phyloP scores from a whole-genome alignment of 495 filamentous ascomycete species.

The Cercophora samala region DNA sequence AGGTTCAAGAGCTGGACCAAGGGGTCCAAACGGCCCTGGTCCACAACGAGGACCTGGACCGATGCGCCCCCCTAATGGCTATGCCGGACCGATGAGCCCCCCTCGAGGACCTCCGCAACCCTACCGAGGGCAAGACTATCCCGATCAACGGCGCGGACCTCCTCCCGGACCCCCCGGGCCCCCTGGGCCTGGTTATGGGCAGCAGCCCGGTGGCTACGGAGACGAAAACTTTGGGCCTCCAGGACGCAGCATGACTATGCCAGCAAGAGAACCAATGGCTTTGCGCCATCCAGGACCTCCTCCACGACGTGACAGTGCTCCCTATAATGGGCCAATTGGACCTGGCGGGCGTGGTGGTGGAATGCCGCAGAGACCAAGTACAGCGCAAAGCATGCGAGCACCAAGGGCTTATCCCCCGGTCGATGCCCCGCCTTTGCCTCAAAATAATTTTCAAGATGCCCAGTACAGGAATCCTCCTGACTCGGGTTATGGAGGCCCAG shows the following conservation, averaged over 20 bases:
- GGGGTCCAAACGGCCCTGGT: slow-evolving; percentile 27
- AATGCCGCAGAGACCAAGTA: slow-evolving; percentile 42
- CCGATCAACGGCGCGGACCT: slow-evolving; percentile 42
- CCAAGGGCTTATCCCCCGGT: slow-evolving; percentile 44
- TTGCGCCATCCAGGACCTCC: slow-evolving; percentile 35
- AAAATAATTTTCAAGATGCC: slow-evolving; percentile 28
- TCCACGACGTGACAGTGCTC: slow-evolving; percentile 36
- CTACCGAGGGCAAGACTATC: slow-evolving; percentile 39
- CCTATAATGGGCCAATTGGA: slow-evolving; percentile 44
- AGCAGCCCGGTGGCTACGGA: slow-evolving; percentile 30
- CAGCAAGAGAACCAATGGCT: slow-evolving; percentile 40
- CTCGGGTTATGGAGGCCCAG: slow-evolving; percentile 22
- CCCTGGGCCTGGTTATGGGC: slow-evolving; percentile 33
- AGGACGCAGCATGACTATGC: slow-evolving; percentile 54
- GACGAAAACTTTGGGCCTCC: slow-evolving; percentile 42
- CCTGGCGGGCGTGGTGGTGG: slow-evolving; percentile 23
- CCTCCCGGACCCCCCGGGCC: slow-evolving; percentile 33
- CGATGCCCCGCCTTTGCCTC: slow-evolving; percentile 36
- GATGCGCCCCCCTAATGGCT: slow-evolving; percentile 33
- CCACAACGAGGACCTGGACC: slow-evolving; percentile 36
- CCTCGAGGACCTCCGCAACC: slow-evolving; percentile 38
- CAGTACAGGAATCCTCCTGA: slow-evolving; percentile 24
- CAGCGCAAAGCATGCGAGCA: slow-evolving; percentile 48
- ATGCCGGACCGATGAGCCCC: slow-evolving; percentile 36
- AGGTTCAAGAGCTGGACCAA: slow-evolving; percentile 33